phyloP scores from a whole-genome alignment of 495 filamentous ascomycete species.

The Extremus antarcticus region DNA sequence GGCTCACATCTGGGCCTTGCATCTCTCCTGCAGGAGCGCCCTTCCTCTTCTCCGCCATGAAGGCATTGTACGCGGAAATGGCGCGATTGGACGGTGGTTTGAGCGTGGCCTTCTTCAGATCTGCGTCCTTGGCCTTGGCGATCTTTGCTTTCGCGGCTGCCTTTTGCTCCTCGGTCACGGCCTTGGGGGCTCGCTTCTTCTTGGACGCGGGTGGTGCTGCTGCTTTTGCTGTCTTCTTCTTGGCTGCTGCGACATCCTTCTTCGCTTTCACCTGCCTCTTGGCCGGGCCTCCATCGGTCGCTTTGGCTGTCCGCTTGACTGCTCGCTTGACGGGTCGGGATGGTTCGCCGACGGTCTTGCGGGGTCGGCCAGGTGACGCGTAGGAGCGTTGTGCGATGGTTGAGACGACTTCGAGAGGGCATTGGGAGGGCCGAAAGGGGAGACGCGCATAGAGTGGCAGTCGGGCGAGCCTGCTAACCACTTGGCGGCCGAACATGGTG shows the following conservation, averaged over 20 bases:
- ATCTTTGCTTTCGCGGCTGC: neutral
- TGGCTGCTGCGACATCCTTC: slow-evolving; percentile 3
- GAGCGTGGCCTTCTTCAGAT: slow-evolving; percentile 19
- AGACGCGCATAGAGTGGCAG: slow-evolving; percentile 2
- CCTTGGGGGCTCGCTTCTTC: slow-evolving; percentile 8
- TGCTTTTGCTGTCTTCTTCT: slow-evolving; percentile 8
- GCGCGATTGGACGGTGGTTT: slow-evolving; percentile 2
- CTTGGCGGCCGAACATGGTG: slow-evolving; percentile 17
- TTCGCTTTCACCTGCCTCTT: slow-evolving; percentile 7
- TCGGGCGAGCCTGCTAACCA: slow-evolving; percentile 5
- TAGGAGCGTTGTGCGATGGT: neutral
- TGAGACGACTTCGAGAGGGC: neutral
- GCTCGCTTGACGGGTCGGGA: slow-evolving; percentile 10
- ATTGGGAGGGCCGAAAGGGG: slow-evolving; percentile 1
- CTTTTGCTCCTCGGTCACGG: slow-evolving; percentile 15
- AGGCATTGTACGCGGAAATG: slow-evolving; percentile 17
- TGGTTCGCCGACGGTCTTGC: slow-evolving; percentile 15
- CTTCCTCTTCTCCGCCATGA: slow-evolving; percentile 15
- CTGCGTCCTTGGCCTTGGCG: slow-evolving; percentile 13
- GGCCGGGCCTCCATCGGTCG: slow-evolving; percentile 6
- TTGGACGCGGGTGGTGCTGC: too few relatives aligned
- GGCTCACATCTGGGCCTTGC: neutral
- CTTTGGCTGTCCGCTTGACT: slow-evolving; percentile 11
- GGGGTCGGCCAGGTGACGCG: slow-evolving; percentile 15
- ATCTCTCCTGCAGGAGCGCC: neutral